Conservation (phyloP, 805 yeast species). For the Vanderwaltozyma yarrowii region DNA sequence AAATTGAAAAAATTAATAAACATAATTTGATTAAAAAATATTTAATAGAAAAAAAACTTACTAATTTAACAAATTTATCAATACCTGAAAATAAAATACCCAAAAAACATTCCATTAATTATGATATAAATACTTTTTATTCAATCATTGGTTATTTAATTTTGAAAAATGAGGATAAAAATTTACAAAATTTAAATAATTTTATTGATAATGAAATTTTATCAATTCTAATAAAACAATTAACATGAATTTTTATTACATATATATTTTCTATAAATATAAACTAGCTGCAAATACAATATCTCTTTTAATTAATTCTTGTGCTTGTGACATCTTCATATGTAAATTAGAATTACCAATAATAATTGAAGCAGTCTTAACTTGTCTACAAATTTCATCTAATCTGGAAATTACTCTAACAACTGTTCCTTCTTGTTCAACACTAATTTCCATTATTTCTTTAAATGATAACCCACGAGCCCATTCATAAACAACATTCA, state of each 20-base stretch:
- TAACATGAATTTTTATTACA: too few species aligned
- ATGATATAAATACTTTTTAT: slow-evolving; percentile 1
- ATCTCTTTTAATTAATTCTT: slow-evolving; percentile 90
- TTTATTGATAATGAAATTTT: background rate
- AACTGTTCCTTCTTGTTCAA: slow-evolving; percentile 92
- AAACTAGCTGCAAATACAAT: slow-evolving; percentile 95
- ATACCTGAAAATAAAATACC: slow-evolving; percentile 3
- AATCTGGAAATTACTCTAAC: slow-evolving; percentile 90
- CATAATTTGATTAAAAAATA: background rate
- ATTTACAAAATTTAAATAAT: background rate
- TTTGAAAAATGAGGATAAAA: background rate
- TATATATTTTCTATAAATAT: slow-evolving; percentile 40
- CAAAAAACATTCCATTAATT: background rate
- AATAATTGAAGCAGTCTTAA: slow-evolving; percentile 84
- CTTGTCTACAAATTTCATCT: slow-evolving; percentile 93
- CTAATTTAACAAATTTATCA: slow-evolving; percentile 3
- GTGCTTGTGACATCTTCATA: slow-evolving; percentile 83
- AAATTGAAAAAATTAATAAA: background rate
- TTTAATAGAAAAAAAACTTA: background rate
- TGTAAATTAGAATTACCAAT: slow-evolving; percentile 90
- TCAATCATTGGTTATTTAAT: slow-evolving; percentile 1
- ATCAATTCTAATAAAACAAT: background rate
- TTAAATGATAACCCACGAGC: slow-evolving; percentile 88
- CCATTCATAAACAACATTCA: slow-evolving; percentile 97
- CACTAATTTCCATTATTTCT: slow-evolving; percentile 80